Evolutionary conservation across 2,329 filamentous ascomycete genomes (phyloP), one percentile per base, ranked within the genome.

Genomic region (Amylocarpus encephaloides): DNA sequence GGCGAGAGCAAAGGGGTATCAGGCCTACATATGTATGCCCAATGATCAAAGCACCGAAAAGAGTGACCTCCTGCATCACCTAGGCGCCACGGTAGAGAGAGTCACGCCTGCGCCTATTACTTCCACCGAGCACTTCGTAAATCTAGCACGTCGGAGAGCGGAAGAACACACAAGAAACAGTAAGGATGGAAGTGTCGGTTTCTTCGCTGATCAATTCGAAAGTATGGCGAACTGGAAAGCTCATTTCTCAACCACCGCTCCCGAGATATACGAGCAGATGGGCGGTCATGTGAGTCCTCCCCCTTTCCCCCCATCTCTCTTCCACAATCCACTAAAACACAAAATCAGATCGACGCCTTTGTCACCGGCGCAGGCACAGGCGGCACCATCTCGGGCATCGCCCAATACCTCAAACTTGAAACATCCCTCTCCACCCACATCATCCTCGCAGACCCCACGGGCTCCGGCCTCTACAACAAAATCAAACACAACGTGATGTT

Each of bases 161-260:
- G 68, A 69, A 46, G 83, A 89, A 59, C 91, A 97, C 66, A 87
- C 85, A 0, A 70, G 67, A 0, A 71, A 74, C 7, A 65, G 72
- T 1, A 62, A 68, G 11, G 79, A 80, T 59, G 76, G 73, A 33
- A 92, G 89, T 57, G 76, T 80, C 45, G 93, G 93, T 18, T 91
- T 95, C 70, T 98, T 97, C 66, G 90, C 92, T 1, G 88, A 98
- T 67, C 93, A 98, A 66, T 98, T 98, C 65, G 93, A 98, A 71
- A 92, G 86, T 22, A 74, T 81, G 45, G 88, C 90, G 30, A 98
- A 98, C 69, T 95, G 86, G 78, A 75, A 78, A 41, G 91, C 93
- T 1, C 93, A 98, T 71, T 82, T 85, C 61, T 73, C 77, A 16
- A 80, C 82, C 12, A 98, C 93, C 0, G 93, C 93, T 0, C 93